Evolutionary conservation across 306 rosid species (phyloP).

Genomic region (Sicyos edulis): DNA sequence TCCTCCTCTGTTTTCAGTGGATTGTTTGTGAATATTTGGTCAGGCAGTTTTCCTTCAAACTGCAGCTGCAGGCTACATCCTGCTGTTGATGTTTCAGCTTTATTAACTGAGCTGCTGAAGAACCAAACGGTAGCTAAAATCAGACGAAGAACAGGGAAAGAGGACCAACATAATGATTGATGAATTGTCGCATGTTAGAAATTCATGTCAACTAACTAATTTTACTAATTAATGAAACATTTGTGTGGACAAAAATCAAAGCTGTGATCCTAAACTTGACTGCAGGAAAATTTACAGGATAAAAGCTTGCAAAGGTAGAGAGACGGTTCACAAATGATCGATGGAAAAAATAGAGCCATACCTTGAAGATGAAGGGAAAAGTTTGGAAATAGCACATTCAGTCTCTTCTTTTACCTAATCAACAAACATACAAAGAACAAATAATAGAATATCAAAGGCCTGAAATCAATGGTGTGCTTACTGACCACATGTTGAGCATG

Average conservation of each 20-base stretch:
- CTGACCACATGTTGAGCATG: background rate
- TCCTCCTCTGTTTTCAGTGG: slow-evolving; percentile 13
- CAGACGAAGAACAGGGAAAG: background rate
- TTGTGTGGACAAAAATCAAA: background rate
- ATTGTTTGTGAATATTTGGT: slow-evolving; percentile 14
- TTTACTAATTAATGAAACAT: background rate
- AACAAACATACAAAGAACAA: background rate
- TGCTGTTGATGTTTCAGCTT: slow-evolving; percentile 16
- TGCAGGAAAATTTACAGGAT: background rate
- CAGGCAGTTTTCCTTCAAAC: slow-evolving; percentile 15
- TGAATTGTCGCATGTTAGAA: background rate
- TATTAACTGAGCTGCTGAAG: slow-evolving; percentile 12
- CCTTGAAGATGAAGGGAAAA: slow-evolving; percentile 18
- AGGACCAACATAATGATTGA: background rate
- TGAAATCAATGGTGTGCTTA: slow-evolving; percentile 9
- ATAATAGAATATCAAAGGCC: background rate
- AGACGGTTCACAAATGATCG: background rate
- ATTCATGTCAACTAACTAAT: background rate
- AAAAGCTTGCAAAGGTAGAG: background rate
- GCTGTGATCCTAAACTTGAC: background rate
- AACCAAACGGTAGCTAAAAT: slow-evolving; percentile 11
- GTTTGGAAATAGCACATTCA: slow-evolving; percentile 7
- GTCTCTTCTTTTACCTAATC: slow-evolving; percentile 23
- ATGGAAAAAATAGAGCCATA: background rate
- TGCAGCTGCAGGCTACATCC: slow-evolving; percentile 13